Conservation (phyloP, 2,329 filamentous ascomycete genomes). For the Akanthomyces uredinophilus region DNA sequence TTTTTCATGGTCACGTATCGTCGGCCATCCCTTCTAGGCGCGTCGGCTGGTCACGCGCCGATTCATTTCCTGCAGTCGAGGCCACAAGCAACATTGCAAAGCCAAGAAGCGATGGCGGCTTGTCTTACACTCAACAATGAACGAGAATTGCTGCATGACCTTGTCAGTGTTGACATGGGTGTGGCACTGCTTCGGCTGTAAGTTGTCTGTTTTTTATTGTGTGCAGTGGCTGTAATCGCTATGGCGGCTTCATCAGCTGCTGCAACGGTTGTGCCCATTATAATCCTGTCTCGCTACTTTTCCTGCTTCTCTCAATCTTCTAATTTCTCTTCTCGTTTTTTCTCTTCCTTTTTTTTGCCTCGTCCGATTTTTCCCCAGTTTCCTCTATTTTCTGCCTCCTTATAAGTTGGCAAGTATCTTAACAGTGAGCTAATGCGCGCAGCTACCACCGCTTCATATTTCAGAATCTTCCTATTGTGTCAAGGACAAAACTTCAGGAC, state of each 20-base stretch:
- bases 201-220: neutral
- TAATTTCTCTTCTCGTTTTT: too few relatives aligned
- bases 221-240: neutral
- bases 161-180: slow-evolving; percentile 16
- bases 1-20: slow-evolving; percentile 24
- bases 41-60: neutral
- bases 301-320: too few relatives aligned
- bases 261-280: neutral
- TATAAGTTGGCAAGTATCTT: too few relatives aligned
- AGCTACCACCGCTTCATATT: slow-evolving; percentile 18
- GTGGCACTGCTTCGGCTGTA: slow-evolving; percentile 17
- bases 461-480: slow-evolving; percentile 19
- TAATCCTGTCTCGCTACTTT: too few relatives aligned
- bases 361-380: too few relatives aligned
- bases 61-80: slow-evolving; percentile 19
- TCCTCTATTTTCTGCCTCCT: too few relatives aligned
- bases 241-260: neutral
- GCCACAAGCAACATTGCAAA: slow-evolving; percentile 9
- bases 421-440: neutral
- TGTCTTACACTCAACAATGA: slow-evolving; percentile 15
- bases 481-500: slow-evolving; percentile 15
- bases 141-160: slow-evolving; percentile 10
- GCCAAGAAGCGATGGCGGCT: slow-evolving; percentile 3
- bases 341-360: too few relatives aligned
- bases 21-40: neutral